Evolutionary conservation across 768 basidiomycete species (phyloP).

Genomic region (Xerocomellus amylosporus): DNA sequence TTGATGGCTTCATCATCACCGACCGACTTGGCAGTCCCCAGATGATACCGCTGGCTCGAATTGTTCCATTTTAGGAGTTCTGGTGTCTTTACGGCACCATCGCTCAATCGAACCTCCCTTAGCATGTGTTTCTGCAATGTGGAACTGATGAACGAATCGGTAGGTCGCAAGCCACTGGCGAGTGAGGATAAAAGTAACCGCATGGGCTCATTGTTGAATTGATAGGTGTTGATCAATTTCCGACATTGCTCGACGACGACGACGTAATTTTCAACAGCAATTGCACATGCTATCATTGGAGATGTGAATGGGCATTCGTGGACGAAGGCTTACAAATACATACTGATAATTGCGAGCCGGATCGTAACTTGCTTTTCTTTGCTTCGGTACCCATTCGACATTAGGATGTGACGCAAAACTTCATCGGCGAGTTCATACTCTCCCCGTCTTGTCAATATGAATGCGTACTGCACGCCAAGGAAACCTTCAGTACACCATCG

Average conservation of each 20-base stretch:
- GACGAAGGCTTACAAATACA: neutral
- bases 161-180: constrained; percentile 64
- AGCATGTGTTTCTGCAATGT: constrained; percentile 83
- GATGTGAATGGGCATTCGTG: neutral
- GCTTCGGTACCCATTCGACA: constrained; percentile 71
- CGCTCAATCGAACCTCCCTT: constrained; percentile 71
- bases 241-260: constrained; percentile 73
- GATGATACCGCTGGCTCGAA: constrained; percentile 54
- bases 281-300: constrained; percentile 62
- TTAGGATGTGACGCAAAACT: constrained; percentile 67
- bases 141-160: constrained; percentile 73
- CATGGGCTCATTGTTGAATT: constrained; percentile 85
- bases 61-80: constrained; percentile 63
- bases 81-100: constrained; percentile 61
- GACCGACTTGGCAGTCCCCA: constrained; percentile 29
- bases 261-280: constrained; percentile 51
- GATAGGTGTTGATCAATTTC: constrained; percentile 68
- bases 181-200: constrained; percentile 74
- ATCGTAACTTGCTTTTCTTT: constrained; percentile 65
- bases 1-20: constrained; percentile 22
- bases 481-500: constrained; percentile 1
- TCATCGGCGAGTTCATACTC: constrained; percentile 71
- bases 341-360: constrained; percentile 74
- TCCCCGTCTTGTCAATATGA: constrained; percentile 60
- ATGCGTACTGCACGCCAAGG: constrained; percentile 57